Conservation (phyloP, 108 stramenopile species). For the Asterionellopsis glacialis region DNA sequence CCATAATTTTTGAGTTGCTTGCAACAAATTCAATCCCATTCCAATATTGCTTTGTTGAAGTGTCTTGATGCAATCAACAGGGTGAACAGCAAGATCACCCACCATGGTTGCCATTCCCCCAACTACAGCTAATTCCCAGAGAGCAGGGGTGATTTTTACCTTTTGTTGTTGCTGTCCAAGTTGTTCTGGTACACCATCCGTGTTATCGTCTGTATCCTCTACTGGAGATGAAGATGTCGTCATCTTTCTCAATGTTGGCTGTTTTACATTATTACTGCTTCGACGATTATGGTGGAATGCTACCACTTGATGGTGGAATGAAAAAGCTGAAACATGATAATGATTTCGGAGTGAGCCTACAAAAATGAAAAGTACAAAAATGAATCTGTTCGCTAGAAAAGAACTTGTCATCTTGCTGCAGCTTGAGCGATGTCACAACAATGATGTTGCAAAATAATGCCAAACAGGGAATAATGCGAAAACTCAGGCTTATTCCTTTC, state of each 20-base stretch:
- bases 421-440: too few species aligned
- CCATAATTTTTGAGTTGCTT: conserved; percentile 21
- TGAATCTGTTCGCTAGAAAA: too few species aligned
- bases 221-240: background rate
- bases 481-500: too few species aligned
- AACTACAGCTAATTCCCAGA: conserved; percentile 16
- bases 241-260: too few species aligned
- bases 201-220: background rate
- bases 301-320: conserved; percentile 4
- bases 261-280: too few species aligned
- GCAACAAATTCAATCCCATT: conserved; percentile 18
- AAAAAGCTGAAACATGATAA: background rate
- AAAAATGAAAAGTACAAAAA: too few species aligned
- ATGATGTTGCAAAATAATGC: too few species aligned
- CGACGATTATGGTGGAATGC: too few species aligned
- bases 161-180: too few species aligned
- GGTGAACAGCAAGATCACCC: conserved; percentile 38
- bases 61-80: conserved; percentile 65
- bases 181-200: too few species aligned
- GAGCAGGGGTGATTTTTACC: background rate
- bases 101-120: conserved; percentile 28
- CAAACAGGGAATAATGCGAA: too few species aligned
- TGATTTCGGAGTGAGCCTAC: conserved; percentile 4
- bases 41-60: conserved; percentile 45
- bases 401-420: too few species aligned